A percentile compares a stretch with the other conserved stretches of the same genome.
Conservation (phyloP, 202 grass and related monocot species). For the Bolboschoenoplectus hybrid region DNA sequence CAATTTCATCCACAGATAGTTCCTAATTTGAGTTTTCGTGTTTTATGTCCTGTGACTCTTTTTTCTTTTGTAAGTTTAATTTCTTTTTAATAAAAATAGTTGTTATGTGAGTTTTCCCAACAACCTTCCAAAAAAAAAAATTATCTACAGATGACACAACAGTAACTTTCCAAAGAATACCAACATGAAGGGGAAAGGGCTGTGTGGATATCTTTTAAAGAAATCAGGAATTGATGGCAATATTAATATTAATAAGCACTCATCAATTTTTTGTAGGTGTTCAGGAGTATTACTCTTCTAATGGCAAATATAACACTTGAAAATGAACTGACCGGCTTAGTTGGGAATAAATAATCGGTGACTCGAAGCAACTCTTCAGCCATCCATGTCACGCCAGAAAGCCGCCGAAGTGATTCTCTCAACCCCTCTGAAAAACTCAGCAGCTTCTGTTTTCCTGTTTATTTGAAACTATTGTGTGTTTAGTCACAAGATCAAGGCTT, state of each 20-base stretch:
- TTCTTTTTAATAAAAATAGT: no score
- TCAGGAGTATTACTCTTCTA: neutral
- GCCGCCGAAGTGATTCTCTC: slow-evolving; percentile 79
- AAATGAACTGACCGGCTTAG: slow-evolving; percentile 69
- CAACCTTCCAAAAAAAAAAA: no score
- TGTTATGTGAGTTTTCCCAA: no score
- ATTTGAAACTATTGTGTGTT: slow-evolving; percentile 18
- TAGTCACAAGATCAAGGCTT: neutral
- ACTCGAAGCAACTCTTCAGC: slow-evolving; percentile 95
- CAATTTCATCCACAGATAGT: neutral
- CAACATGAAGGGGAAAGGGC: neutral
- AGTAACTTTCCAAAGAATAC: neutral
- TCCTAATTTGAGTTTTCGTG: no score
- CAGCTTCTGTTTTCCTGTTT: slow-evolving; percentile 82
- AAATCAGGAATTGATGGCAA: neutral
- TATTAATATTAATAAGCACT: neutral
- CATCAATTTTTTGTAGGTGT: neutral
- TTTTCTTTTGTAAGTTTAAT: no score
- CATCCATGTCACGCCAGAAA: slow-evolving; percentile 94
- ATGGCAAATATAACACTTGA: slow-evolving; percentile 34
- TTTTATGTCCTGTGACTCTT: no score
- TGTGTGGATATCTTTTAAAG: neutral
- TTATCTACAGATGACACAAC: neutral
- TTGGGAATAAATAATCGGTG: slow-evolving; percentile 86
- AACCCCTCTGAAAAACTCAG: slow-evolving; percentile 88